Base-by-base conservation (phyloP, 805 yeast genomes). In the Wickerhamiella shivajii region DNA sequence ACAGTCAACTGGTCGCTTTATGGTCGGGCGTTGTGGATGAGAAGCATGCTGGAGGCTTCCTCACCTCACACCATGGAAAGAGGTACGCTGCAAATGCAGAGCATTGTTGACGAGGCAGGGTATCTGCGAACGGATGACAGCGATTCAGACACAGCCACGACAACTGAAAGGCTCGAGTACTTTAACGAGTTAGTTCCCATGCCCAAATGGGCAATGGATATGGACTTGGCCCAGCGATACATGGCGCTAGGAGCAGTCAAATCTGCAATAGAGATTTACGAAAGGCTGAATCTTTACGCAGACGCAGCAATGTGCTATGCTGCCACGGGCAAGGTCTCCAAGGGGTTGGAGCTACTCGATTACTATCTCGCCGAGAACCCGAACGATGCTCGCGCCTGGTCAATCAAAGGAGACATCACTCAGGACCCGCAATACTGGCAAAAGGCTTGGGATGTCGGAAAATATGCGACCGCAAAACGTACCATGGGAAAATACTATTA, bases 301-400 rank as follows among this genome's bases (percentile, higher is more conserved):
- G 96, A 87, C 46, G 78, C 78, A 17, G 97, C 97, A 0, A 59
- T 87, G 36, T 90, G 97, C 60, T 72, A 78, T 46, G 93, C 93
- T 3, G 77, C 93, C 2, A 74, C 73, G 10, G 95, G 85, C 15
- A 71, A 77, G 38, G 80, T 71, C 42, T 55, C 53, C 2, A 66
- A 69, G 38, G 96, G 94, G 0, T 68, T 68, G 37, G 58, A 60
- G 24, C 57, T 83, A 12, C 57, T 90, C 24, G 44, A 60, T 18
- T 57, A 61, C 16, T 66, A 83, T 44, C 53, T 84, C 5, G 55
- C 52, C 9, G 46, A 55, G 11, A 64, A 69, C 44, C 83, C 92
- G 3, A 62, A 67, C 2, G 93, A 83, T 54, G 85, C 93, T 1
- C 66, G 95, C 44, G 83, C 93, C 0, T 64, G 74, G 49, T 72